These are phyloP conservation scores for Fusarium cicatricum DNA, from an alignment of 2,329 filamentous ascomycete genomes.

Conservation along the genomic window DNA sequence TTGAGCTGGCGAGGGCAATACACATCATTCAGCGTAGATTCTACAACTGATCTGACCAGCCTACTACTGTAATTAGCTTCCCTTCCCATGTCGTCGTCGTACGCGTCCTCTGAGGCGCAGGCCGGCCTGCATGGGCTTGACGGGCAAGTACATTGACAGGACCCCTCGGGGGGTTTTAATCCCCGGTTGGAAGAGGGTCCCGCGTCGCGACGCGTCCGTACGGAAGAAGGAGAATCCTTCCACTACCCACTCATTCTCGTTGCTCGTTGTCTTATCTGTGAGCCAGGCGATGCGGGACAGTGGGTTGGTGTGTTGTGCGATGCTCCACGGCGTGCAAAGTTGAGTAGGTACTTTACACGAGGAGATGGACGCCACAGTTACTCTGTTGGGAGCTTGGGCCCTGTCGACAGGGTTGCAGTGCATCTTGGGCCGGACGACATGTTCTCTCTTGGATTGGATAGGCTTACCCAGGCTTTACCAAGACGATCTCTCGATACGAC, in stretches of 20 bases:
- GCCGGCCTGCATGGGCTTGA: not conserved
- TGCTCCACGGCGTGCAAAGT: constrained; percentile 28
- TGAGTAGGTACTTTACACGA: constrained; percentile 34
- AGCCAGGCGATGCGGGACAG: constrained; percentile 23
- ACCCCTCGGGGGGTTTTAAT: constrained; percentile 15
- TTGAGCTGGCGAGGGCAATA: not conserved
- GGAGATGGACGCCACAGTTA: constrained; percentile 24
- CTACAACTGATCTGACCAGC: not conserved
- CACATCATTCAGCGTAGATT: not conserved
- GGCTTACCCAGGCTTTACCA: constrained; percentile 12
- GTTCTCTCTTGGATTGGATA: constrained; percentile 30
- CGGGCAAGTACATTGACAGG: constrained; percentile 8
- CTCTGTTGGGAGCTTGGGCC: constrained; percentile 29
- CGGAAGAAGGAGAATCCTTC: constrained; percentile 13
- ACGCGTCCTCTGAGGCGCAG: constrained; percentile 31
- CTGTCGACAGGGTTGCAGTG: constrained; percentile 24
- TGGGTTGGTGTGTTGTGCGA: constrained; percentile 28
- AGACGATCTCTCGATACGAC: constrained; percentile 27
- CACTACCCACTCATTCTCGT: constrained; percentile 8
- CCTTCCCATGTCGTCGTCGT: constrained; percentile 3
- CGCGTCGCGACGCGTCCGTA: not conserved
- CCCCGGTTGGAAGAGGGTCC: constrained; percentile 22
- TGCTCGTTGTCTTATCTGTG: constrained; percentile 7
- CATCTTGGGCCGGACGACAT: constrained; percentile 20
- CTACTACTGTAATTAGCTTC: not conserved